Percentiles rank a stretch among this genome's conserved stretches.
Evolutionary conservation across 2,329 filamentous ascomycete genomes (phyloP).

Genomic region (Immersiporthe knoxdaviesiana): DNA sequence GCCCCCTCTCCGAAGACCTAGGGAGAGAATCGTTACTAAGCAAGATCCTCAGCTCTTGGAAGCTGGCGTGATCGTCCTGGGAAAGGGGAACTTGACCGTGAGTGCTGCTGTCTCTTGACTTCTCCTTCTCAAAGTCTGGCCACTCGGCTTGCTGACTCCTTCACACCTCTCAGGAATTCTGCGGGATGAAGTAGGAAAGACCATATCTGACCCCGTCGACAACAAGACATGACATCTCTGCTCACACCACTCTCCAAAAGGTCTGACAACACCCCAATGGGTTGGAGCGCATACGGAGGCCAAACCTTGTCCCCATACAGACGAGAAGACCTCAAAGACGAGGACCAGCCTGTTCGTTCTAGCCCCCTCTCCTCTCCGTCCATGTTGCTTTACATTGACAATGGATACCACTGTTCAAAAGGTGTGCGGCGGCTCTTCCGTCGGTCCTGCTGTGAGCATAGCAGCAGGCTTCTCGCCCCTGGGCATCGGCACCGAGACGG

Average conservation of each 20-base stretch:
- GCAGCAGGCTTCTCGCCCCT: conserved; percentile 46
- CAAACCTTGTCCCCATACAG: conserved; percentile 32
- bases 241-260: conserved; percentile 38
- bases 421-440: conserved; percentile 35
- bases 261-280: conserved; percentile 41
- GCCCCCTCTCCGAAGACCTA: too few species aligned
- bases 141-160: neutral
- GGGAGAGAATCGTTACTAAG: neutral
- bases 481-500: conserved; percentile 42
- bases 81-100: conserved; percentile 45
- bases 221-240: conserved; percentile 20
- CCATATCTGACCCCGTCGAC: too few species aligned
- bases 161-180: conserved; percentile 24
- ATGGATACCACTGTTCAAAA: neutral
- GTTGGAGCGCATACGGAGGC: conserved; percentile 43
- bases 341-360: conserved; percentile 33
- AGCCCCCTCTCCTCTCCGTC: neutral
- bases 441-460: conserved; percentile 43
- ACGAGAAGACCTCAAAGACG: conserved; percentile 16
- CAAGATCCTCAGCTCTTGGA: conserved; percentile 36
- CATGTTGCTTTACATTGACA: neutral
- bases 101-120: neutral
- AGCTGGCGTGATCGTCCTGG: conserved; percentile 46
- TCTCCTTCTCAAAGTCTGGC: neutral
- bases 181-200: conserved; percentile 37